Percentiles rank a stretch among this genome's conserved stretches.
Evolutionary conservation across 2,329 filamentous ascomycete species (phyloP).

Genomic region (Talaromyces islandicus): DNA sequence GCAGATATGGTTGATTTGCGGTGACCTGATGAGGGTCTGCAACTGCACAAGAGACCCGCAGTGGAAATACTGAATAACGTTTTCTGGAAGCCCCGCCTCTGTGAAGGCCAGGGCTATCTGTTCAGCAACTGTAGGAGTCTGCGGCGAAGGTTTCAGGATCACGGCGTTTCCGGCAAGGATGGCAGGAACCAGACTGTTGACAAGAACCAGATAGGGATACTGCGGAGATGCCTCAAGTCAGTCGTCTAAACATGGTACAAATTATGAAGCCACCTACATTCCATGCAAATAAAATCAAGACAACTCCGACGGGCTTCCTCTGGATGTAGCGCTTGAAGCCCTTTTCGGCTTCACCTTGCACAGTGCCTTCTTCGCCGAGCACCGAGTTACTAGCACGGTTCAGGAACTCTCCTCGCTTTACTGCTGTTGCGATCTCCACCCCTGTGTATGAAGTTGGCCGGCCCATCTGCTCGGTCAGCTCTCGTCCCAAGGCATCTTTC

Average conservation of each 20-base stretch:
- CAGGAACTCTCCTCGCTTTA: constrained; percentile 79
- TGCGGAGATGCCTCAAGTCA: constrained; percentile 31
- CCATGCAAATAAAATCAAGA: constrained; percentile 89
- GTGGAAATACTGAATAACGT: constrained; percentile 90
- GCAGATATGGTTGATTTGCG: constrained; percentile 73
- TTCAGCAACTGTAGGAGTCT: constrained; percentile 88
- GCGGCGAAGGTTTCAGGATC: constrained; percentile 89
- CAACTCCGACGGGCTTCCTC: constrained; percentile 80
- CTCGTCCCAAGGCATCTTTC: constrained; percentile 73
- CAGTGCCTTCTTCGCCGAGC: constrained; percentile 58
- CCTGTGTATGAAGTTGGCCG: constrained; percentile 81
- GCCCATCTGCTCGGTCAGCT: constrained; percentile 93
- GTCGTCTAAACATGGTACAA: not conserved
- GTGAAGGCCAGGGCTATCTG: constrained; percentile 70
- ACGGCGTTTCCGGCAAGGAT: constrained; percentile 84
- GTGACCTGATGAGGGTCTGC: constrained; percentile 70
- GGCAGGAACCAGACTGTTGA: constrained; percentile 91
- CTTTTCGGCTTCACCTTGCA: constrained; percentile 73
- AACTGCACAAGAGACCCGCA: constrained; percentile 72
- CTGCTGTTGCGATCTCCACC: constrained; percentile 77
- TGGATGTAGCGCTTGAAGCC: constrained; percentile 88
- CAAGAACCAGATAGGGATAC: constrained; percentile 91
- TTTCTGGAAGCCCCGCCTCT: constrained; percentile 72
- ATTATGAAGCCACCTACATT: constrained; percentile 59
- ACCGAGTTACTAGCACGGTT: constrained; percentile 75